Evolutionary conservation across 805 yeast species (phyloP).

Genomic region (Lipomyces japonicus): DNA sequence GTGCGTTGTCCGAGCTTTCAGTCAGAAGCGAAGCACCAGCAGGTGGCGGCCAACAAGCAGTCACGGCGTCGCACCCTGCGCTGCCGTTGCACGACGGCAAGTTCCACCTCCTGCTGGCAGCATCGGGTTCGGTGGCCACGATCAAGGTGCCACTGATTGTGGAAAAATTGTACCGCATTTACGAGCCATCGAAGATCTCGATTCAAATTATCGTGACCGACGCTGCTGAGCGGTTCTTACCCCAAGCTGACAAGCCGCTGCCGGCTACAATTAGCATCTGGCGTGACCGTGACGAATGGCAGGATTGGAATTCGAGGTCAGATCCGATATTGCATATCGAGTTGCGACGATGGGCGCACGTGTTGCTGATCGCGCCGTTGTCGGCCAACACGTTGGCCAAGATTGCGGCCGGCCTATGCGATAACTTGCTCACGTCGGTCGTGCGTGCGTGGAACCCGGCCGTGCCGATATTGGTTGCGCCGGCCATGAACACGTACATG

Average conservation of each 20-base stretch:
- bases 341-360: constrained; percentile 94
- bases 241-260: constrained; percentile 39
- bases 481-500: constrained; percentile 92
- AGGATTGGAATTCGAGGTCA: constrained; percentile 67
- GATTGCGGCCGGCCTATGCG: constrained; percentile 86
- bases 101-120: constrained; percentile 82
- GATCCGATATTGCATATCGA: constrained; percentile 96
- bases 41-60: no score
- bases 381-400: constrained; percentile 91
- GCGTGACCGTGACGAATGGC: constrained; percentile 95
- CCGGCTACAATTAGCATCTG: constrained; percentile 76
- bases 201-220: constrained; percentile 83
- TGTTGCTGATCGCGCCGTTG: constrained; percentile 86
- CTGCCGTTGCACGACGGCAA: constrained; percentile 63
- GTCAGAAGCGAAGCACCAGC: background rate
- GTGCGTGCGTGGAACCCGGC: constrained; percentile 94
- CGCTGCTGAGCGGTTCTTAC: constrained; percentile 76
- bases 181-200: constrained; percentile 67
- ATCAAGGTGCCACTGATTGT: constrained; percentile 88
- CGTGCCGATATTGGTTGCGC: constrained; percentile 84
- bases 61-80: constrained; percentile 17
- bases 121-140: constrained; percentile 96
- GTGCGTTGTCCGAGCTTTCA: background rate
- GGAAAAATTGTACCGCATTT: constrained; percentile 76
- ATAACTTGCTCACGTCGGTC: constrained; percentile 83